Conservation (phyloP, 1,284 basidiomycete genomes). For the Austroboletus niveus region DNA sequence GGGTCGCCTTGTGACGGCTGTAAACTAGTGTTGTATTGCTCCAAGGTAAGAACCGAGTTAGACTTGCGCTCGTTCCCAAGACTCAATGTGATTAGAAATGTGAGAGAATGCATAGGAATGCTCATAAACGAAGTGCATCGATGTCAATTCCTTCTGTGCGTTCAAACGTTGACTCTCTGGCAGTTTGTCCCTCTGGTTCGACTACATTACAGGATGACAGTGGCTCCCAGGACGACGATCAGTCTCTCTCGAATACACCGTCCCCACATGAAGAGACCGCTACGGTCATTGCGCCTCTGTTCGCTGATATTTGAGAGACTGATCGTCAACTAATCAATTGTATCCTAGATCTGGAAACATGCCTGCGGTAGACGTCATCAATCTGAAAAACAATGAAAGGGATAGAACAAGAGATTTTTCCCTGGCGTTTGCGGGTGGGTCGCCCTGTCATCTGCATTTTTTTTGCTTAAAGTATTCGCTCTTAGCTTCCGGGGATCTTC, state of each 20-base stretch:
- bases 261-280: neutral
- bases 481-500: slow-evolving; percentile 23
- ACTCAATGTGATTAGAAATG: slow-evolving; percentile 17
- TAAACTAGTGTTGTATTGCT: slow-evolving; percentile 41
- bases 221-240: neutral
- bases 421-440: slow-evolving; percentile 33
- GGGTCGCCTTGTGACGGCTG: slow-evolving; percentile 33
- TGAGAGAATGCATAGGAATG: slow-evolving; percentile 12
- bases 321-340: neutral
- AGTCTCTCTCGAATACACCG: neutral
- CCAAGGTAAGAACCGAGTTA: slow-evolving; percentile 23
- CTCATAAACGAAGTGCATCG: slow-evolving; percentile 19
- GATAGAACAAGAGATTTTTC: slow-evolving; percentile 38
- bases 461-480: neutral
- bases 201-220: neutral
- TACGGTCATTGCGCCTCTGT: slow-evolving; percentile 9
- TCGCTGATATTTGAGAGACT: neutral
- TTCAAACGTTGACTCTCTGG: neutral
- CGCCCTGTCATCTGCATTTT: neutral
- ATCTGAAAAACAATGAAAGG: slow-evolving; percentile 38
- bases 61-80: neutral
- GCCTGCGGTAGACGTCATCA: slow-evolving; percentile 38
- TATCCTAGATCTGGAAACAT: slow-evolving; percentile 7
- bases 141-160: neutral
- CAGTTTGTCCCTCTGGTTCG: slow-evolving; percentile 13